Percentiles rank a stretch among this genome's conserved stretches.
phyloP scores from a whole-genome alignment of 202 grass and related monocot genomes.

The Thinopyrum obtusiflorum region DNA sequence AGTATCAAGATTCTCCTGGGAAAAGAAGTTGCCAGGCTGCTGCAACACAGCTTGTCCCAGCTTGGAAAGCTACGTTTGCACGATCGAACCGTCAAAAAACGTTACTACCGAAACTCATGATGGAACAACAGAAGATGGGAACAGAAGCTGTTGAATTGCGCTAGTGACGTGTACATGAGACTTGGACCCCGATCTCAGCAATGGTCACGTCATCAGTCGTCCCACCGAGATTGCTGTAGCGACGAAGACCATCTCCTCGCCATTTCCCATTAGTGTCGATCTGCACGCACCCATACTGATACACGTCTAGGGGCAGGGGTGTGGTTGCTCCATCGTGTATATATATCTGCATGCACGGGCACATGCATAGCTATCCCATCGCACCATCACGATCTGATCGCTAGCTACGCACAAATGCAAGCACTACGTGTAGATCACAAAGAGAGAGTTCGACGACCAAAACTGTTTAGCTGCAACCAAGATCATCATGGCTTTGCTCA shows the following conservation, averaged over 20 bases:
- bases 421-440: not conserved
- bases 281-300: not conserved
- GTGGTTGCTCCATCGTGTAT: not conserved
- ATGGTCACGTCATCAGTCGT: not conserved
- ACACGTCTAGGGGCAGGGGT: not conserved
- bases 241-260: not conserved
- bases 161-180: not conserved
- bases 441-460: not conserved
- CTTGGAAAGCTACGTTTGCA: not conserved
- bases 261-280: not conserved
- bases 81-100: too few species aligned
- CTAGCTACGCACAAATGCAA: not conserved
- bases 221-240: not conserved
- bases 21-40: not conserved
- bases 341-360: not conserved
- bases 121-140: not conserved
- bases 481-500: not conserved
- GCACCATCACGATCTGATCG: not conserved
- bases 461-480: not conserved
- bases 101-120: not conserved
- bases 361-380: not conserved
- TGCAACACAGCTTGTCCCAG: not conserved
- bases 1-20: not conserved
- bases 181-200: not conserved
- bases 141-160: not conserved